A percentile compares a stretch with the other conserved stretches of the same genome.
These are phyloP conservation scores for Botrytis fabae DNA, from an alignment of 2,329 filamentous ascomycete genomes.

Conservation along the genomic window DNA sequence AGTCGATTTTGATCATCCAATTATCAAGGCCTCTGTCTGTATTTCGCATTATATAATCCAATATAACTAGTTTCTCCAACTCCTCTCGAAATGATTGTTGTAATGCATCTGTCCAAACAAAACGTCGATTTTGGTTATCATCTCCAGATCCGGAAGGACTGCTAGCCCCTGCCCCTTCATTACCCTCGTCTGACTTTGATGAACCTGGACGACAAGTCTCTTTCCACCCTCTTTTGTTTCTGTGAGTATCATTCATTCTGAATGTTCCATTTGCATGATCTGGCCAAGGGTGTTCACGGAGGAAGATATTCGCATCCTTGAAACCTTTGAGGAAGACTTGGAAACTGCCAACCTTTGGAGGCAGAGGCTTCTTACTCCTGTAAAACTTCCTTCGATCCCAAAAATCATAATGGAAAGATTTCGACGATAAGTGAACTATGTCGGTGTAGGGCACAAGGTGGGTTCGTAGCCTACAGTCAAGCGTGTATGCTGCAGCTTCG, in stretches of 20 bases:
- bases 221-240: conserved; percentile 72
- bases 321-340: conserved; percentile 97
- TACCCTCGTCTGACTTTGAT: conserved; percentile 58
- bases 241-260: conserved; percentile 65
- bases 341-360: conserved; percentile 91
- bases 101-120: conserved; percentile 82
- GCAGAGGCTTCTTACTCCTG: conserved; percentile 81
- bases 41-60: conserved; percentile 99
- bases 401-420: conserved; percentile 97
- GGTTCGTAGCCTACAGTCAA: conserved; percentile 86
- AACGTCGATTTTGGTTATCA: conserved; percentile 44
- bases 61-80: conserved; percentile 91
- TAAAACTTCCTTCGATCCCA: conserved; percentile 91
- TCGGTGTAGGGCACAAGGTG: conserved; percentile 96
- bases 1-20: conserved; percentile 99
- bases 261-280: conserved; percentile 72
- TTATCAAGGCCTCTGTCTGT: conserved; percentile 96
- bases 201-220: conserved; percentile 72
- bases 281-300: conserved; percentile 95
- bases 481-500: conserved; percentile 93
- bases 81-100: conserved; percentile 94
- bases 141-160: conserved; percentile 37
- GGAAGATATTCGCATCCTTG: conserved; percentile 94
- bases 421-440: conserved; percentile 89
- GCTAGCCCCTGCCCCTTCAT: conserved; percentile 54